Evolutionary conservation across 1,139 yeast species (phyloP).

Genomic region (Yamadazyma jaroonii): DNA sequence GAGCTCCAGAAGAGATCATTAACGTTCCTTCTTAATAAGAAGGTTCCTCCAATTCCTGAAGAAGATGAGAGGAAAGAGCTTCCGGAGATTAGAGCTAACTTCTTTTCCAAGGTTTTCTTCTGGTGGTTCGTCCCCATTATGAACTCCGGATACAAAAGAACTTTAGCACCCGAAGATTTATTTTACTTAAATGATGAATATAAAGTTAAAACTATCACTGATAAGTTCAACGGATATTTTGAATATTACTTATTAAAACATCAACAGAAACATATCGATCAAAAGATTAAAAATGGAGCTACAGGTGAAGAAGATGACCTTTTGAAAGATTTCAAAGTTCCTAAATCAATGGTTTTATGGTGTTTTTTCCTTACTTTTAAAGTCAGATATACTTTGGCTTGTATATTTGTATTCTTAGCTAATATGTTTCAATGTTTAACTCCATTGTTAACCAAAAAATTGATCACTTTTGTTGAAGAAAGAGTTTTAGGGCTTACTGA

Average conservation of each 20-base stretch:
- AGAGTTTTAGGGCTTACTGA: constrained; percentile 21
- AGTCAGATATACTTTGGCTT: constrained; percentile 22
- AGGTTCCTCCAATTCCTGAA: constrained; percentile 53
- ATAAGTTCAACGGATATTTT: constrained; percentile 29
- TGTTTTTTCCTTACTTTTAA: constrained; percentile 29
- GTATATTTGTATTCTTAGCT: constrained; percentile 18
- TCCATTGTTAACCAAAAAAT: constrained; percentile 28
- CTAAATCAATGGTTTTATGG: constrained; percentile 14
- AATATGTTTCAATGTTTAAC: constrained; percentile 19
- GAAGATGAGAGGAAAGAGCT: constrained; percentile 47
- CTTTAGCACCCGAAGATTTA: constrained; percentile 62
- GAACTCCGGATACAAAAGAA: constrained; percentile 64
- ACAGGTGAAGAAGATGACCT: constrained; percentile 20
- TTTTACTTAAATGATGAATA: constrained; percentile 51
- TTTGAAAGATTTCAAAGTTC: constrained; percentile 22
- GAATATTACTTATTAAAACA: constrained; percentile 25
- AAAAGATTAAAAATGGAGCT: constrained; percentile 20
- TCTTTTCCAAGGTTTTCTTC: constrained; percentile 38
- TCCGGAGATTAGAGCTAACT: constrained; percentile 20
- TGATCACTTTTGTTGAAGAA: constrained; percentile 27
- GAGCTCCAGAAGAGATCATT: constrained; percentile 13
- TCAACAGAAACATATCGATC: constrained; percentile 18
- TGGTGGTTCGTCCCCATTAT: constrained; percentile 62
- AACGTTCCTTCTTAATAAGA: constrained; percentile 16
- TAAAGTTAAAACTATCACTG: constrained; percentile 46